phyloP scores from a whole-genome alignment of 352 stramenopile genomes.

The Thalassiosira ordinaria region DNA sequence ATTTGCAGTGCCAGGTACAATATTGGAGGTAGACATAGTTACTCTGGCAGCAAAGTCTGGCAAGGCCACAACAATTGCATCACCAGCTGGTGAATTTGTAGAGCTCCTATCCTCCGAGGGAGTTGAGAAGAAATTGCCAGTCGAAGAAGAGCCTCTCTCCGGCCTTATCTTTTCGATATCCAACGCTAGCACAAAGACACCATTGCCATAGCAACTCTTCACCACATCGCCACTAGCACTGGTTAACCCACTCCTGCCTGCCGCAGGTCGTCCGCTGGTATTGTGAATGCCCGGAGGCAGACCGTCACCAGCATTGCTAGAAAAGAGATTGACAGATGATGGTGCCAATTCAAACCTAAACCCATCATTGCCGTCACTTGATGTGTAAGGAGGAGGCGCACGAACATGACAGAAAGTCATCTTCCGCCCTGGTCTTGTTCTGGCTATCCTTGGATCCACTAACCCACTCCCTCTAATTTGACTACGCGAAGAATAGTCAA shows the following conservation, averaged over 20 bases:
- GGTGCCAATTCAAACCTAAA: constrained; percentile 52
- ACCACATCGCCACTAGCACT: constrained; percentile 48
- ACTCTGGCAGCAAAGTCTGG: constrained; percentile 58
- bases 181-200: constrained; percentile 72
- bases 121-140: constrained; percentile 32
- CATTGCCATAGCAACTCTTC: constrained; percentile 63
- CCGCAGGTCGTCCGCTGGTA: neutral
- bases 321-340: constrained; percentile 27
- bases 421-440: constrained; percentile 46
- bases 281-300: constrained; percentile 52
- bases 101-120: constrained; percentile 11
- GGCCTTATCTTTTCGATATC: constrained; percentile 50
- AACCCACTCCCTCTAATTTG: neutral
- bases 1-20: neutral
- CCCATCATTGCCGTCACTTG: constrained; percentile 46
- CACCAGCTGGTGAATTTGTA: constrained; percentile 25
- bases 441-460: constrained; percentile 19
- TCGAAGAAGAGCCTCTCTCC: neutral
- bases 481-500: constrained; percentile 23
- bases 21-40: neutral
- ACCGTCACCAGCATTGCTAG: constrained; percentile 7
- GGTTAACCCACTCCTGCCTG: neutral
- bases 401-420: constrained; percentile 83
- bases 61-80: constrained; percentile 66
- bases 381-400: constrained; percentile 66